Evolutionary conservation across 2,329 filamentous ascomycete species (phyloP).

Genomic region (Trichoderma cornu-damae): DNA sequence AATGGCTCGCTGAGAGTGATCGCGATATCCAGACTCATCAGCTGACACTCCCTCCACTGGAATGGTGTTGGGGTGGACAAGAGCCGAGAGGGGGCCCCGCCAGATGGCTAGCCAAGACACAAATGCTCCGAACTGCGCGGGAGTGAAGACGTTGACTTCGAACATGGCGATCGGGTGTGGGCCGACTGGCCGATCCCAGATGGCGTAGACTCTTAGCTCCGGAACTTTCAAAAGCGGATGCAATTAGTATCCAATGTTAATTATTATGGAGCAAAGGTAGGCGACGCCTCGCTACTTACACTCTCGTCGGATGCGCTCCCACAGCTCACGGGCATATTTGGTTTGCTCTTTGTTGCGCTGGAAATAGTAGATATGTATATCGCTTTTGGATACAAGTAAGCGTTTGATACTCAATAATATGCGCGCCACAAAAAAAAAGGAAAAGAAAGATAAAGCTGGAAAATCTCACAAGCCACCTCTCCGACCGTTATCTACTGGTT

Average conservation of each 20-base stretch:
- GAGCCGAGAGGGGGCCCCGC: slow-evolving; percentile 69
- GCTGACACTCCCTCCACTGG: slow-evolving; percentile 33
- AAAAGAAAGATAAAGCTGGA: not conserved
- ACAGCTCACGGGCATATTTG: slow-evolving; percentile 65
- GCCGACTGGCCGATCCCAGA: slow-evolving; percentile 74
- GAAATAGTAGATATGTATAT: slow-evolving; percentile 81
- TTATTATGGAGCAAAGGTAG: not conserved
- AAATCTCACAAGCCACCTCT: slow-evolving; percentile 66
- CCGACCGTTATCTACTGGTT: slow-evolving; percentile 59
- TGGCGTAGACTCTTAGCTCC: slow-evolving; percentile 72
- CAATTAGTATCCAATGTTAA: not conserved
- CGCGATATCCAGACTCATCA: slow-evolving; percentile 38
- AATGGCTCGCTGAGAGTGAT: slow-evolving; percentile 64
- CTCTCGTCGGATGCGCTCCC: slow-evolving; percentile 73
- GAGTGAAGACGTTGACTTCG: slow-evolving; percentile 83
- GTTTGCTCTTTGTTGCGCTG: slow-evolving; percentile 57
- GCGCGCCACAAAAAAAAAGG: not conserved
- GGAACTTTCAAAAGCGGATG: slow-evolving; percentile 54
- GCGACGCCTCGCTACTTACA: slow-evolving; percentile 45
- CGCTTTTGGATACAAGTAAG: slow-evolving; percentile 39
- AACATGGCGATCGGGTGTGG: slow-evolving; percentile 87
- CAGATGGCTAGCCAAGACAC: slow-evolving; percentile 79
- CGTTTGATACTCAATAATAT: not conserved
- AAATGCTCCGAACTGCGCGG: slow-evolving; percentile 84
- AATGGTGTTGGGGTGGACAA: slow-evolving; percentile 81